Conservation (phyloP, 805 yeast species). For the Wickerhamomyces queroliae region DNA sequence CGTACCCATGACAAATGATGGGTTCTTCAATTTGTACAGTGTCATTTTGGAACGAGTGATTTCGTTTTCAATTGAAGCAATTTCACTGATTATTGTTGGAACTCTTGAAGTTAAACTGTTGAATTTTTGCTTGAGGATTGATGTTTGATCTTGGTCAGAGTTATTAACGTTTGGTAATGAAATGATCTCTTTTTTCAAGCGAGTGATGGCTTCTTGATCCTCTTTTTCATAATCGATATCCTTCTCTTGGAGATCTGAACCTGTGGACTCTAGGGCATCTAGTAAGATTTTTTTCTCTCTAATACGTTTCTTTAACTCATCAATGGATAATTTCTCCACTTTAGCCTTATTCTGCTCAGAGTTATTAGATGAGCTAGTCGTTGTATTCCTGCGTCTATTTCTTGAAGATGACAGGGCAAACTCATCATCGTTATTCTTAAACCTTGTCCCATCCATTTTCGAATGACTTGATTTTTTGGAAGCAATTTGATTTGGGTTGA, state of each 20-base stretch:
- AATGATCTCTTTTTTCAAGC: slow-evolving; percentile 40
- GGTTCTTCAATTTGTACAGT: slow-evolving; percentile 57
- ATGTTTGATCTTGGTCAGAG: slow-evolving; percentile 14
- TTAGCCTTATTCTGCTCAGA: neutral
- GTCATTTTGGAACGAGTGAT: slow-evolving; percentile 64
- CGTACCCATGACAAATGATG: slow-evolving; percentile 67
- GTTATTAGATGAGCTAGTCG: neutral
- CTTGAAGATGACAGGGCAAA: slow-evolving; percentile 19
- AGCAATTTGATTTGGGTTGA: slow-evolving; percentile 5
- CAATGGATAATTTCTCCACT: slow-evolving; percentile 26
- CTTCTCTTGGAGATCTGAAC: slow-evolving; percentile 28
- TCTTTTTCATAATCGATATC: slow-evolving; percentile 41
- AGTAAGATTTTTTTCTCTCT: slow-evolving; percentile 73
- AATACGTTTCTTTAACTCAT: slow-evolving; percentile 59
- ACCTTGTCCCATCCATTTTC: slow-evolving; percentile 36
- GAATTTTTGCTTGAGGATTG: slow-evolving; percentile 36
- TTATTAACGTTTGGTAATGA: slow-evolving; percentile 36
- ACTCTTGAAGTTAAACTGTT: slow-evolving; percentile 32
- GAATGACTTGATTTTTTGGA: slow-evolving; percentile 23
- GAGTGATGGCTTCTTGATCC: slow-evolving; percentile 34
- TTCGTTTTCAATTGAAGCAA: slow-evolving; percentile 56
- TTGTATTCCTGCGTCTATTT: slow-evolving; percentile 20
- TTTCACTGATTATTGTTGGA: slow-evolving; percentile 58
- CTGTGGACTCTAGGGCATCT: slow-evolving; percentile 33
- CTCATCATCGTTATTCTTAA: slow-evolving; percentile 75